Evolutionary conservation across 371 early-diverging fungal species (phyloP).

Genomic region (Nematocida sp.): DNA sequence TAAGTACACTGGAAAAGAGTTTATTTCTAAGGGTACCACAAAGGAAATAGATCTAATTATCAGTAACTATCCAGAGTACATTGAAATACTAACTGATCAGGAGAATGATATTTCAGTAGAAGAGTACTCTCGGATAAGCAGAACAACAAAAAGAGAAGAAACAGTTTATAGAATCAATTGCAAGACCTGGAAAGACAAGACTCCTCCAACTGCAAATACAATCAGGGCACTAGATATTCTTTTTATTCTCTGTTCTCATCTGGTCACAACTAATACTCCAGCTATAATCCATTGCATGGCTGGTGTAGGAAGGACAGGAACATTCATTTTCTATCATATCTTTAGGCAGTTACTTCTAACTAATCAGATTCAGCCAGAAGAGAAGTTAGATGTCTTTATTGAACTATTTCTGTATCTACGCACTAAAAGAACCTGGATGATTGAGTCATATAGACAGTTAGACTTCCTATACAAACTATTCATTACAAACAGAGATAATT

Average conservation of each 20-base stretch:
- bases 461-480: constrained; percentile 37
- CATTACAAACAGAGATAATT: no score
- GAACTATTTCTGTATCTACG: constrained; percentile 56
- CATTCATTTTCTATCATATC: constrained; percentile 71
- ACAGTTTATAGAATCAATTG: constrained; percentile 34
- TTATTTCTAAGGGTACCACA: no score
- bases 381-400: constrained; percentile 46
- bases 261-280: constrained; percentile 35
- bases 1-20: neutral
- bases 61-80: neutral
- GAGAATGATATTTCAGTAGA: constrained; percentile 13
- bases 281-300: constrained; percentile 84
- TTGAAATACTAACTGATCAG: constrained; percentile 13
- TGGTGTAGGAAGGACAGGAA: constrained; percentile 90
- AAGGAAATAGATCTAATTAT: no score
- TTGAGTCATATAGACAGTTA: constrained; percentile 54
- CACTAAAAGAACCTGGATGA: constrained; percentile 50
- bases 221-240: constrained; percentile 26
- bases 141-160: neutral
- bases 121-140: neutral
- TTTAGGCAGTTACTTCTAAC: constrained; percentile 55
- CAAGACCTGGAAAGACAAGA: constrained; percentile 29
- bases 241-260: neutral
- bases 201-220: neutral
- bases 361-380: constrained; percentile 60